Conservation (phyloP, 306 rosid genomes). For the Cicer bijugum region DNA sequence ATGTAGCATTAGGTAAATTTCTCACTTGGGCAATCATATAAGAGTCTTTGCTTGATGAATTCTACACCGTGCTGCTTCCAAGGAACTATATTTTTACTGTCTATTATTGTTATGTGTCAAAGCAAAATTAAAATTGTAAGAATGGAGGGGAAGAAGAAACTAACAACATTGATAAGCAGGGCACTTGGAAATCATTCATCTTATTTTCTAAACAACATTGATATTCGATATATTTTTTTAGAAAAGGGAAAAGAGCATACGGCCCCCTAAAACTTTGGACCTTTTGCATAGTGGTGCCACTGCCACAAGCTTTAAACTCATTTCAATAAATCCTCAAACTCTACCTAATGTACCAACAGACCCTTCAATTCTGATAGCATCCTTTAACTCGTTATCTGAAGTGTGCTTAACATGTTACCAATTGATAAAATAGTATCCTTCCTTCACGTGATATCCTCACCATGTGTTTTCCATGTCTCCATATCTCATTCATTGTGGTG, state of each 20-base stretch:
- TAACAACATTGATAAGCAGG: not conserved
- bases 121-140: conserved; percentile 18
- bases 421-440: not conserved
- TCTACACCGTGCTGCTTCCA: conserved; percentile 11
- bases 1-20: not conserved
- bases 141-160: conserved; percentile 7
- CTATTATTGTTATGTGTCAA: conserved; percentile 3
- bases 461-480: not conserved
- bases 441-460: conserved; percentile 3
- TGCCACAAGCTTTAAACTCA: not conserved
- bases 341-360: not conserved
- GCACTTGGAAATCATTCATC: conserved; percentile 14
- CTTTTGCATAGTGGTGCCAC: conserved; percentile 21
- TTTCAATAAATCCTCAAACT: conserved; percentile 31
- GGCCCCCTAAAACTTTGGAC: conserved; percentile 2
- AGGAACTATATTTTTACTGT: conserved; percentile 9
- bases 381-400: conserved; percentile 12
- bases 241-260: not conserved
- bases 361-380: not conserved
- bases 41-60: conserved; percentile 22
- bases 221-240: not conserved
- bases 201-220: conserved; percentile 23
- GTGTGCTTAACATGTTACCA: not conserved
- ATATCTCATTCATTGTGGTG: not conserved
- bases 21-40: conserved; percentile 29